Percentiles rank a stretch among this genome's conserved stretches.
Conservation (phyloP, 306 rosid genomes). For the Begonia peltatifolia region DNA sequence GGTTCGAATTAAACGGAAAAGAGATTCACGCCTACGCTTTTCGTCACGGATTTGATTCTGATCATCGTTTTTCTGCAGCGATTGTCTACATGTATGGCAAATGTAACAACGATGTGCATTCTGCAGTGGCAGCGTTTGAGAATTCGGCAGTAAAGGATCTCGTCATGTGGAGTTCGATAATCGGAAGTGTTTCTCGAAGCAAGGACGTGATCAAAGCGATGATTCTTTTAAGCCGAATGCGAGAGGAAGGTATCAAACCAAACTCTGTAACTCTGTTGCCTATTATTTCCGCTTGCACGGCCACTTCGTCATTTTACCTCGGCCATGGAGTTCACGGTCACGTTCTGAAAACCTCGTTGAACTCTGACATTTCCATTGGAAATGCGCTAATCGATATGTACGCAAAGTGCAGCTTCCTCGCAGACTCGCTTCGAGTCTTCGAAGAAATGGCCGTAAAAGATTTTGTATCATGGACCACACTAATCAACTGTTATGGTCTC, state of each 20-base stretch:
- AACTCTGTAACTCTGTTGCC: constrained; percentile 44
- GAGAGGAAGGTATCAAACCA: constrained; percentile 30
- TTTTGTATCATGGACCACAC: constrained; percentile 44
- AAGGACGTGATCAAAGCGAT: constrained; percentile 31
- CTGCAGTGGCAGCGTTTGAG: constrained; percentile 33
- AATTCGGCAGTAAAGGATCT: constrained; percentile 35
- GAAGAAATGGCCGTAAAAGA: constrained; percentile 36
- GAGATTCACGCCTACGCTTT: constrained; percentile 44
- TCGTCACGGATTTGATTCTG: constrained; percentile 32
- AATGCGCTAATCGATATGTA: constrained; percentile 60
- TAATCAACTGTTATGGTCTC: constrained; percentile 41
- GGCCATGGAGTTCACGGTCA: constrained; percentile 34
- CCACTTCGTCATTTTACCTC: constrained; percentile 23
- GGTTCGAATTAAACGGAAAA: constrained; percentile 27
- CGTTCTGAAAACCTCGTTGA: constrained; percentile 31
- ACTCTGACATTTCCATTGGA: constrained; percentile 24
- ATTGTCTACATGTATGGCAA: constrained; percentile 41
- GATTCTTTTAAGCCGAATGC: constrained; percentile 39
- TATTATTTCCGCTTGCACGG: constrained; percentile 40
- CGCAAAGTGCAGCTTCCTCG: constrained; percentile 48
- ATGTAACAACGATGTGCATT: constrained; percentile 19
- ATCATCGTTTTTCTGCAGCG: constrained; percentile 40
- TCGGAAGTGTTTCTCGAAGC: constrained; percentile 36
- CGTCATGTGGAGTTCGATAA: constrained; percentile 52
- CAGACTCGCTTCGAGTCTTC: constrained; percentile 26